Evolutionary conservation across 179 eudicot genomes (phyloP).

Genomic region (Drosera spatulata): DNA sequence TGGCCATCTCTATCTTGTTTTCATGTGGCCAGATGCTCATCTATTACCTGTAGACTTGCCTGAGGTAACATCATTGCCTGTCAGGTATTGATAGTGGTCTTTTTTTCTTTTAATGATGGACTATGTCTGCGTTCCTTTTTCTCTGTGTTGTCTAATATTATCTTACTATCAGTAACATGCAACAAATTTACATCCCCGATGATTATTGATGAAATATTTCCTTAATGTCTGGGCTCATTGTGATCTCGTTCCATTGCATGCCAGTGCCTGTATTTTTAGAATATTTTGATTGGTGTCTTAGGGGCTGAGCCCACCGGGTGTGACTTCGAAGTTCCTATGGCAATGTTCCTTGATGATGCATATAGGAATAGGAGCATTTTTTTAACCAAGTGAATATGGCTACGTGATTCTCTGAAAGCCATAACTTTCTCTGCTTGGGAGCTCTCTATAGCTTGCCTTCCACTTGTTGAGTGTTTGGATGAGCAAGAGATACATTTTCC

Average conservation of each 20-base stretch:
- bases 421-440: background rate
- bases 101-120: background rate
- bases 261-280: no score
- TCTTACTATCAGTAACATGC: no score
- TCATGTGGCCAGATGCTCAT: constrained; percentile 63
- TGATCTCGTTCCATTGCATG: no score
- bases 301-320: no score
- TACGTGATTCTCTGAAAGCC: background rate
- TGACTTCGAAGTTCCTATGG: no score
- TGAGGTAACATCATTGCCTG: constrained; percentile 60
- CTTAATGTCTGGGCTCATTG: no score
- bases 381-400: background rate
- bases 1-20: background rate
- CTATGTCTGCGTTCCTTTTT: background rate
- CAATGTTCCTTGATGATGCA: background rate
- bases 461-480: background rate
- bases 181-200: no score
- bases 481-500: background rate
- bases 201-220: no score
- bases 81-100: constrained; percentile 35
- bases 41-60: constrained; percentile 82
- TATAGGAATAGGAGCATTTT: background rate
- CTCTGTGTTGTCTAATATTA: no score
- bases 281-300: no score
- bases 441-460: background rate